phyloP scores from a whole-genome alignment of 306 rosid genomes.

The Hylodesmum podocarpum region DNA sequence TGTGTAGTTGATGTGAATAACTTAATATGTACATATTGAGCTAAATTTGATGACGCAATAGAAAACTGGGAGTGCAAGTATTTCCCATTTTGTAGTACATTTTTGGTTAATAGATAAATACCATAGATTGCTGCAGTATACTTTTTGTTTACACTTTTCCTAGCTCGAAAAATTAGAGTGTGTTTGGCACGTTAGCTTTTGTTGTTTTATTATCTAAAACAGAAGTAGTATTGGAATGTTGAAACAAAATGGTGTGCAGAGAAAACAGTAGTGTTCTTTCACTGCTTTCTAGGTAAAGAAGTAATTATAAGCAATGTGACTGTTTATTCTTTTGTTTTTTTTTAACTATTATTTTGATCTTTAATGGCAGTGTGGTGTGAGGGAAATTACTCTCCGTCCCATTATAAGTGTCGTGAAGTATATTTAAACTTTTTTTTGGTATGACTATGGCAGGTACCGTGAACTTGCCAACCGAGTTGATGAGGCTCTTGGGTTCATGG shows the following conservation, averaged over 20 bases:
- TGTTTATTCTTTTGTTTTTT: neutral
- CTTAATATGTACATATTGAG: neutral
- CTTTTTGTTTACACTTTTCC: neutral
- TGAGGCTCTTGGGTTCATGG: conserved; percentile 99
- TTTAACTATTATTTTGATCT: neutral
- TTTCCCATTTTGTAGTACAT: conserved; percentile 4
- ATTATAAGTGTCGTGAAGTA: too few species aligned
- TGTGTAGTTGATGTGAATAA: neutral
- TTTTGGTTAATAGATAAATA: neutral
- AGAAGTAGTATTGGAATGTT: neutral
- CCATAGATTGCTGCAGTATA: neutral
- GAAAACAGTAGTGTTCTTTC: neutral
- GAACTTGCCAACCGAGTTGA: conserved; percentile 94
- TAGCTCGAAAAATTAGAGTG: neutral
- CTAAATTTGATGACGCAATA: neutral
- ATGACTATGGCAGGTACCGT: conserved; percentile 70
- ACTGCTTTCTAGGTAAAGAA: neutral
- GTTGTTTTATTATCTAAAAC: neutral
- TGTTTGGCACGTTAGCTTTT: neutral
- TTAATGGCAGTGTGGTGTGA: neutral
- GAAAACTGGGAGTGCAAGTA: neutral
- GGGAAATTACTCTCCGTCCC: too few species aligned
- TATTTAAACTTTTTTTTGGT: conserved; percentile 19
- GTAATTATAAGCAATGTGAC: neutral
- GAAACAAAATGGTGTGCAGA: neutral